Evolutionary conservation across 345 rosid genomes (phyloP).

Genomic region (Populus tremula): DNA sequence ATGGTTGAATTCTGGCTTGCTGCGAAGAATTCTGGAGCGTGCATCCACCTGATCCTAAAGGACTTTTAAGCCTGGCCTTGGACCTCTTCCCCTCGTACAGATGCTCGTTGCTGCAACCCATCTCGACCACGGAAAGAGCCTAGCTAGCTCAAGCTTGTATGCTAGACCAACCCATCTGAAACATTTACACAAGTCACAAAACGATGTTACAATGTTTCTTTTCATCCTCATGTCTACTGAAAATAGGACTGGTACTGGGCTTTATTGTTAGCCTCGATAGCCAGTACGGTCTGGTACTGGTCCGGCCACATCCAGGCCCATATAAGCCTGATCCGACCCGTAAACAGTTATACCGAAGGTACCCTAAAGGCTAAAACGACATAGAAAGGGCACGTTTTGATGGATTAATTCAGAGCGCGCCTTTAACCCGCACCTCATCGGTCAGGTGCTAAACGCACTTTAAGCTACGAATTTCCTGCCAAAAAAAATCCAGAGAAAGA

Average conservation of each 20-base stretch:
- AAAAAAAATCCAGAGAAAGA: not conserved
- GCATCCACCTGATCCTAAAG: too few species aligned
- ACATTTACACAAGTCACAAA: too few species aligned
- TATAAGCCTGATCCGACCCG: not conserved
- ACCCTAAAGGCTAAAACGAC: not conserved
- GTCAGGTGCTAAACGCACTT: not conserved
- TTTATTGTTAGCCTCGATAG: not conserved
- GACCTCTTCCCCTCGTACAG: too few species aligned
- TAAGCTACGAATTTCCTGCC: not conserved
- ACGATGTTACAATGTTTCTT: too few species aligned
- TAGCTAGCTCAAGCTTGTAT: too few species aligned
- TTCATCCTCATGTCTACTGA: too few species aligned
- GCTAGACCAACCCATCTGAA: too few species aligned
- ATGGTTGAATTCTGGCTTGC: too few species aligned
- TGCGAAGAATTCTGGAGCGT: too few species aligned
- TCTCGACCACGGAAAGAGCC: too few species aligned
- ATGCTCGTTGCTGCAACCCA: too few species aligned
- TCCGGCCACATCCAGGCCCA: not conserved
- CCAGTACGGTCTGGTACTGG: not conserved
- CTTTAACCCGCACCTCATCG: not conserved
- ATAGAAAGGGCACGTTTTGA: not conserved
- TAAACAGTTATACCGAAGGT: not conserved
- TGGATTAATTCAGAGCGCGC: not conserved
- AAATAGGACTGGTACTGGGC: not conserved
- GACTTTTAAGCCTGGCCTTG: too few species aligned